phyloP scores from a whole-genome alignment of 139 green algal species.

The Desmodesmus armatus region DNA sequence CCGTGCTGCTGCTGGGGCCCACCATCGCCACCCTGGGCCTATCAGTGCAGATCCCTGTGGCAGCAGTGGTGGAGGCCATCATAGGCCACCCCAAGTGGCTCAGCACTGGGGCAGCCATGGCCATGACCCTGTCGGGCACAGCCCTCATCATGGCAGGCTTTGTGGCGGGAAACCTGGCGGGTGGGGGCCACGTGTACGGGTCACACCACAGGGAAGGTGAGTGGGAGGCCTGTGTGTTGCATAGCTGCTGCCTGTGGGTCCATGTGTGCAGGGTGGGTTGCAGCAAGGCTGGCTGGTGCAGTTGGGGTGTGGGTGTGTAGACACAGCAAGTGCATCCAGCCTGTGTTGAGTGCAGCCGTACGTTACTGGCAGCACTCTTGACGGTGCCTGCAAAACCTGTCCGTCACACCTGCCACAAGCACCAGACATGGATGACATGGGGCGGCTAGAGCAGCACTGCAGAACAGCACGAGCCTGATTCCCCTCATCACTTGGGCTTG shows the following conservation, averaged over 20 bases:
- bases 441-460: background rate
- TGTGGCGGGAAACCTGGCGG: constrained; percentile 66
- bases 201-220: constrained; percentile 16
- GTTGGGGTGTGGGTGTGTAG: background rate
- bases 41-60: constrained; percentile 86
- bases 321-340: background rate
- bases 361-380: background rate
- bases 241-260: background rate
- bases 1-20: constrained; percentile 92
- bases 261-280: background rate
- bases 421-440: background rate
- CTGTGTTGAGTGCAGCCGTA: background rate
- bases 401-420: background rate
- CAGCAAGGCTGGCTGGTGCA: background rate
- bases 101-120: constrained; percentile 11
- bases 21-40: constrained; percentile 92
- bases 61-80: constrained; percentile 64
- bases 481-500: background rate
- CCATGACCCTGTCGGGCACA: constrained; percentile 72
- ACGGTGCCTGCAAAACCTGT: background rate
- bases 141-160: constrained; percentile 79
- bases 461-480: background rate
- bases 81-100: constrained; percentile 64
- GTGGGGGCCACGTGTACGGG: background rate
- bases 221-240: background rate